phyloP scores from a whole-genome alignment of 306 rosid genomes.

The Cicer yamashitae region DNA sequence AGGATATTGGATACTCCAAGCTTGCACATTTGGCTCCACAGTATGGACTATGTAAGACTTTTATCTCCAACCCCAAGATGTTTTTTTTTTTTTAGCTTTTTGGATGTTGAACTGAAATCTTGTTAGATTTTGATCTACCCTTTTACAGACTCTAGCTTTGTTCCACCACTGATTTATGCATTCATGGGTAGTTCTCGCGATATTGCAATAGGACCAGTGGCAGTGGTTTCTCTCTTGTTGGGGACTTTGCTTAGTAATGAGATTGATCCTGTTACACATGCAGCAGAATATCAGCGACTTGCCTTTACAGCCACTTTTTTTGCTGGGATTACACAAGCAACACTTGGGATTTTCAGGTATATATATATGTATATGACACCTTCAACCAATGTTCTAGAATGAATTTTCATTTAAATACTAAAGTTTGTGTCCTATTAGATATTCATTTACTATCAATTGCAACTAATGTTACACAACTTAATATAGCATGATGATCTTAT shows the following conservation, averaged over 20 bases:
- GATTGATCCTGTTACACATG: constrained; percentile 57
- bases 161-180: constrained; percentile 93
- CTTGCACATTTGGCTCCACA: constrained; percentile 92
- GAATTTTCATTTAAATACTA: constrained; percentile 9
- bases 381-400: neutral
- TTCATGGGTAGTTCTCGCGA: constrained; percentile 97
- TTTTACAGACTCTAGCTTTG: constrained; percentile 86
- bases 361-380: constrained; percentile 31
- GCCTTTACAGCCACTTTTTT: constrained; percentile 98
- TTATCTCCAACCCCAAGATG: neutral
- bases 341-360: constrained; percentile 82
- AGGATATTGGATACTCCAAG: constrained; percentile 92
- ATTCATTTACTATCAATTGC: neutral
- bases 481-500: neutral
- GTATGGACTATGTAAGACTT: constrained; percentile 84
- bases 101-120: constrained; percentile 41
- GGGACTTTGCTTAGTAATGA: constrained; percentile 82
- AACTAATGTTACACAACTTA: constrained; percentile 2
- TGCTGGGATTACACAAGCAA: constrained; percentile 91
- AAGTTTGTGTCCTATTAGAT: neutral
- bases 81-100: neutral
- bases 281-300: constrained; percentile 68
- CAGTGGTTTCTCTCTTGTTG: constrained; percentile 90
- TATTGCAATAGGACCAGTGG: constrained; percentile 96
- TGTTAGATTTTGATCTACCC: constrained; percentile 26